Evolutionary conservation across 352 stramenopile species (phyloP).

Genomic region (Phytophthora macrochlamydospora): DNA sequence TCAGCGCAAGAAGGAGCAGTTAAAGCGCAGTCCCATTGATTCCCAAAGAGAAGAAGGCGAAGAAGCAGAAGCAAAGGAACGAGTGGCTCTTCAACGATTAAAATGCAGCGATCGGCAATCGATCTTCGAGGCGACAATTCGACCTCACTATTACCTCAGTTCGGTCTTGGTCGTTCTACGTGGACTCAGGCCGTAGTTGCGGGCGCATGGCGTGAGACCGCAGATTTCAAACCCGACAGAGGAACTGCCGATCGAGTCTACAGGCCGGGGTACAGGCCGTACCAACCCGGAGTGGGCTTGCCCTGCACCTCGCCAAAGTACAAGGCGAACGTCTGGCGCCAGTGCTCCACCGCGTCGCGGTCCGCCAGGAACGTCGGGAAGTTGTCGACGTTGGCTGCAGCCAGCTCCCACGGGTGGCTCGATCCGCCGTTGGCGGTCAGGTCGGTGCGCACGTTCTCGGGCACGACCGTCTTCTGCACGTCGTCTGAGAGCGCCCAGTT

Average conservation of each 20-base stretch:
- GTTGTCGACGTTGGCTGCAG: constrained; percentile 28
- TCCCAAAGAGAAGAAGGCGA: constrained; percentile 88
- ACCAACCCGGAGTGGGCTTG: constrained; percentile 37
- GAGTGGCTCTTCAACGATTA: constrained; percentile 88
- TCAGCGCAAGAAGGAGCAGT: constrained; percentile 62
- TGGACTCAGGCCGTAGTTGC: not conserved
- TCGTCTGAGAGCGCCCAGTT: constrained; percentile 56
- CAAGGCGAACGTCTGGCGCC: constrained; percentile 47
- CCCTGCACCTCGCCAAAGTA: constrained; percentile 64
- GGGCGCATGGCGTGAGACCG: not conserved
- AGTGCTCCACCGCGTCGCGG: constrained; percentile 45
- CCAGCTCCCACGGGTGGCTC: constrained; percentile 40
- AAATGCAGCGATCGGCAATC: not conserved
- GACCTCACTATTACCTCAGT: not conserved
- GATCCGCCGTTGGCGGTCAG: constrained; percentile 31
- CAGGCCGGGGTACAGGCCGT: constrained; percentile 44
- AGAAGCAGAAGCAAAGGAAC: constrained; percentile 85
- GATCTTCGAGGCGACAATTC: not conserved
- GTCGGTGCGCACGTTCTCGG: constrained; percentile 41
- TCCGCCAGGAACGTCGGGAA: constrained; percentile 60
- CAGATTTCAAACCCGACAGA: not conserved
- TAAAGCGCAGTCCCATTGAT: too few species aligned
- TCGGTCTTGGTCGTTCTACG: not conserved
- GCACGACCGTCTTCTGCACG: constrained; percentile 33
- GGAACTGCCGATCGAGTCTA: constrained; percentile 11